Evolutionary conservation across 2,329 filamentous ascomycete species (phyloP), one percentile per base, ranked within the genome.

Genomic region (Chrysosphaeria jannelii): DNA sequence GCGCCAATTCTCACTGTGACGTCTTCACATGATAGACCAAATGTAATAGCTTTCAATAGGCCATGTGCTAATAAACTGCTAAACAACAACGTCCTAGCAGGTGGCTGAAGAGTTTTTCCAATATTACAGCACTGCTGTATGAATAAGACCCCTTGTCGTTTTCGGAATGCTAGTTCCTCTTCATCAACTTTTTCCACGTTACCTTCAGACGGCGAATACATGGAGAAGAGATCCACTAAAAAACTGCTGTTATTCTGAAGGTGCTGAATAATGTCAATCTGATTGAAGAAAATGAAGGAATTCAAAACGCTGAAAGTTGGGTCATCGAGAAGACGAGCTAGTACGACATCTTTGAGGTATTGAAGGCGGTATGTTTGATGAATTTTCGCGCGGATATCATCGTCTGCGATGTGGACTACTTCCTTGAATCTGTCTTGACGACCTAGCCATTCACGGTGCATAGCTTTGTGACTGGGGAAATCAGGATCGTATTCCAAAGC

Each of bases 401-500:
- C 57, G 35, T 91, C 75, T 34, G 79, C 69, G 34, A 97, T 91
- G 25, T 62, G 69, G 10, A 97, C 79, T 8, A 97, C 85, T 49
- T 97, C 81, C 44, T 90, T 93, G 43, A 78, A 97, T 34, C 78
- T 68, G 11, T 75, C 75, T 36, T 78, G 64, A 39, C 85, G 76
- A 30, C 69, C 65, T 25, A 97, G 55, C 53, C 88, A 97, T 39
- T 85, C 75, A 28, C 85, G 65, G 40, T 97, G 85, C 39, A 93
- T 93, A 13, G 85, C 81, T 42, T 91, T 93, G 52, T 93, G 85
- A 28, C 70, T 78, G 5, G 85, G 85, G 36, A 93, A 97, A 44
- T 97, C 85, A 1, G 85, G 81, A 36, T 97, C 85, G 47, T 93
- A 97, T 50, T 97, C 85, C 31, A 97, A 51, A 13, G 85, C 85